Base-by-base conservation (phyloP, 2,329 filamentous ascomycete genomes). In the Fusarium protoensiforme region DNA sequence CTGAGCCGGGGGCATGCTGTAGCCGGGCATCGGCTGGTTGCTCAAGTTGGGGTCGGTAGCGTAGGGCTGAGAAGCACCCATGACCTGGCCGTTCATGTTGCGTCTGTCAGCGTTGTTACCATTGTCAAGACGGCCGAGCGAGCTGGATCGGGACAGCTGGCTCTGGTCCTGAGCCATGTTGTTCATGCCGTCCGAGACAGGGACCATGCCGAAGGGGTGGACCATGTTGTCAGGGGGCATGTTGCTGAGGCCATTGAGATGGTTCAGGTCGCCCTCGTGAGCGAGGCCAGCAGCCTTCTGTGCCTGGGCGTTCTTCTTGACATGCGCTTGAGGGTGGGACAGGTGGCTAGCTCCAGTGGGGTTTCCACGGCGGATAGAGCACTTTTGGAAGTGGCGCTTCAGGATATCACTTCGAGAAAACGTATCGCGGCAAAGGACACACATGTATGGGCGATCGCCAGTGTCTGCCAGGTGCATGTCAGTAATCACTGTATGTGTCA, bases 331-430 rank as follows among this genome's bases (percentile, higher is more conserved):
- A 38, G 95, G 94, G 84, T 98, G 95, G 77, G 95, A 97, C 83
- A 99, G 85, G 85, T 99, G 96, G 80, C 94, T 98, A 72, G 94
- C 94, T 77, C 95, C 95, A 18, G 95, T 98, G 63, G 96, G 96
- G 84, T 98, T 98, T 67, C 96, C 96, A 81, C 96, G 92, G 79
- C 96, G 92, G 75, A 98, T 94, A 41, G 96, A 98, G 86, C 96
- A 99, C 87, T 99, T 99, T 84, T 98, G 95, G 85, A 98, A 99
- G 85, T 99, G 96, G 75, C 96, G 94, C 88, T 99, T 99, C 79
- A 99, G 87, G 75, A 99, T 98, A 81, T 99, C 96, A 88, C 95
- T 98, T 82, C 96, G 92, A 57, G 94, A 98, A 85, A 99, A 99
- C 36, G 95, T 98, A 84, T 98, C 96, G 83, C 96, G 95, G 88